A percentile compares a stretch with the other conserved stretches of the same genome.
These are phyloP conservation scores for Pleurotus citrinopileatus DNA, from an alignment of 768 basidiomycete species.

Conservation along the genomic window DNA sequence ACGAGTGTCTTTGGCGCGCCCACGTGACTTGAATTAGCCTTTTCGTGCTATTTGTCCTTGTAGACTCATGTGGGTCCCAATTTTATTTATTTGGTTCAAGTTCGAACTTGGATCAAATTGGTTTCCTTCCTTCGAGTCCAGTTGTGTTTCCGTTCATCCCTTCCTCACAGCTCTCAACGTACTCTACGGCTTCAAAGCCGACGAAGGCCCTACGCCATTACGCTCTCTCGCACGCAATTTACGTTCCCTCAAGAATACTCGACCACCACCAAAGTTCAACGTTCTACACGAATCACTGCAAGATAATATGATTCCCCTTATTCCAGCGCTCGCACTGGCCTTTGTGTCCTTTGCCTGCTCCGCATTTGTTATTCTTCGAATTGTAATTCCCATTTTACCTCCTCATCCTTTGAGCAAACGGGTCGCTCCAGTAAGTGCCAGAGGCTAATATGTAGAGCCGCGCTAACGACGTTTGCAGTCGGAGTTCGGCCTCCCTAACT, in stretches of 20 bases:
- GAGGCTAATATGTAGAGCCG: constrained; percentile 12
- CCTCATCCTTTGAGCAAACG: constrained; percentile 71
- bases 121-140: constrained; percentile 17
- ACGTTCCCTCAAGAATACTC: constrained; percentile 40
- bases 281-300: constrained; percentile 21
- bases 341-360: constrained; percentile 72
- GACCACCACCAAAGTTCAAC: not conserved
- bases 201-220: constrained; percentile 43
- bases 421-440: constrained; percentile 60
- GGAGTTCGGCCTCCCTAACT: constrained; percentile 73
- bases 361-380: constrained; percentile 73
- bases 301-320: constrained; percentile 60
- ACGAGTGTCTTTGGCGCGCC: constrained; percentile 12
- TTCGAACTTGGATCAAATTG: constrained; percentile 16
- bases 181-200: constrained; percentile 23
- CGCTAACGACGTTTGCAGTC: constrained; percentile 43
- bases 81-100: constrained; percentile 10
- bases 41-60: constrained; percentile 23
- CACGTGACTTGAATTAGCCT: constrained; percentile 28
- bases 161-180: constrained; percentile 25
- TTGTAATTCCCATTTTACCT: constrained; percentile 71
- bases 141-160: constrained; percentile 26
- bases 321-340: constrained; percentile 63
- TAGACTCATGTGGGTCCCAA: constrained; percentile 17
- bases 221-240: constrained; percentile 35